Evolutionary conservation across 352 stramenopile genomes (phyloP).

Genomic region (Lagenidium sp.): DNA sequence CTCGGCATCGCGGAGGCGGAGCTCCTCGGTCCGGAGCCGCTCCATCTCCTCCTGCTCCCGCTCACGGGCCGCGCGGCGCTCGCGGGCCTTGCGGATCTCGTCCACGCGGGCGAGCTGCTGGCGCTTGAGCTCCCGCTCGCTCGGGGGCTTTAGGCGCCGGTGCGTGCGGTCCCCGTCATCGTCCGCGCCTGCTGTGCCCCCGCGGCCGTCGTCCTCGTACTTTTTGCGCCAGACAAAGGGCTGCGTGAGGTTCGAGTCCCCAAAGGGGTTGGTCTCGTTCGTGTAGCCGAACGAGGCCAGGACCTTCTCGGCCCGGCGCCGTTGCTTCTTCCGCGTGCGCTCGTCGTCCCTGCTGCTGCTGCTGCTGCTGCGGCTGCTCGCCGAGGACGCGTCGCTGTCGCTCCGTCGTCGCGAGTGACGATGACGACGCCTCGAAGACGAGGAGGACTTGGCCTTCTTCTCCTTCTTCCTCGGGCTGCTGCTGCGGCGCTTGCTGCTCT

Average conservation of each 20-base stretch:
- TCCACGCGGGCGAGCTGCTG: constrained; percentile 80
- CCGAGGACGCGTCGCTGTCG: constrained; percentile 6
- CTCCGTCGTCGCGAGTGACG: constrained; percentile 2
- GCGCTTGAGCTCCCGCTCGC: constrained; percentile 49
- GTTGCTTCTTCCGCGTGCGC: constrained; percentile 42
- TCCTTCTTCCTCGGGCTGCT: constrained; percentile 20
- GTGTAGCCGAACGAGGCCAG: constrained; percentile 92
- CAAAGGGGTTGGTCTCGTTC: constrained; percentile 98
- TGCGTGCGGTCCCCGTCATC: constrained; percentile 5
- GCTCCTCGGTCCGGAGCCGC: constrained; percentile 91
- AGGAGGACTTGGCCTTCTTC: too few relatives aligned
- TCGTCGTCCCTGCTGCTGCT: constrained; percentile 26
- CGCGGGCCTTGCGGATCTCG: constrained; percentile 95
- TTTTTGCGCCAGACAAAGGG: constrained; percentile 98
- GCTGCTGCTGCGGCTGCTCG: constrained; percentile 10
- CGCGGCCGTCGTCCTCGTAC: constrained; percentile 44
- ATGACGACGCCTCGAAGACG: constrained; percentile 2
- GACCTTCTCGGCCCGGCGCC: constrained; percentile 69
- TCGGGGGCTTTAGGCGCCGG: constrained; percentile 18
- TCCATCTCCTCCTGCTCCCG: constrained; percentile 94
- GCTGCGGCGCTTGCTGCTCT: constrained; percentile 4
- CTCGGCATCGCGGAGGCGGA: constrained; percentile 92
- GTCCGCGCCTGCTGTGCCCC: constrained; percentile 4
- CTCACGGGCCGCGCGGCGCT: constrained; percentile 84
- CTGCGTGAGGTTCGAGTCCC: constrained; percentile 95